These are phyloP conservation scores for Tephrocybe rancida DNA, from an alignment of 768 basidiomycete species.

Conservation along the genomic window DNA sequence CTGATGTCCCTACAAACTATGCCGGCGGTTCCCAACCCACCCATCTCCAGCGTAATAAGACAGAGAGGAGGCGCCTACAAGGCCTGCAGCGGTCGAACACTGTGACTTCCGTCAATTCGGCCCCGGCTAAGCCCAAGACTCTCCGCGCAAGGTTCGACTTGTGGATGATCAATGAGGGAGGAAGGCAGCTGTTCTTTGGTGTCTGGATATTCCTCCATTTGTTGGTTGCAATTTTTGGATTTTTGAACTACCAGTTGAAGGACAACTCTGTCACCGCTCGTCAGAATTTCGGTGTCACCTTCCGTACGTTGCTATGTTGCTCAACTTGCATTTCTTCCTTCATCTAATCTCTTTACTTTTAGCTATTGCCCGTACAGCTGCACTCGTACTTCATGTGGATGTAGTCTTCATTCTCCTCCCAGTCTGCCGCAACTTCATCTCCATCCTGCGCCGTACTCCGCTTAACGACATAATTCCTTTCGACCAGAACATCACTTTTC, in stretches of 20 bases:
- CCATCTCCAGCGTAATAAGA: slow-evolving; percentile 82
- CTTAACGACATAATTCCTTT: slow-evolving; percentile 89
- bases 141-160: slow-evolving; percentile 51
- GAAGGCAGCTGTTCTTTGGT: slow-evolving; percentile 74
- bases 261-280: slow-evolving; percentile 77
- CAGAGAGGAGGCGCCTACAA: slow-evolving; percentile 82
- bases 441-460: slow-evolving; percentile 82
- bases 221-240: slow-evolving; percentile 76
- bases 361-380: slow-evolving; percentile 89
- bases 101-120: slow-evolving; percentile 25
- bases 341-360: slow-evolving; percentile 34
- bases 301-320: slow-evolving; percentile 47
- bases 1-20: slow-evolving; percentile 38
- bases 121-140: slow-evolving; percentile 38
- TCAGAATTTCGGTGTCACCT: slow-evolving; percentile 73
- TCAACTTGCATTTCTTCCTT: slow-evolving; percentile 33
- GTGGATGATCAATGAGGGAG: slow-evolving; percentile 98
- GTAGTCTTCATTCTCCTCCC: slow-evolving; percentile 94
- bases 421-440: slow-evolving; percentile 94
- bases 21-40: slow-evolving; percentile 34
- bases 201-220: slow-evolving; percentile 82
- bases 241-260: slow-evolving; percentile 75
- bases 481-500: slow-evolving; percentile 91
- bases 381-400: slow-evolving; percentile 89
- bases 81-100: slow-evolving; percentile 74